Percentiles rank a stretch among this genome's conserved stretches.
phyloP scores from a whole-genome alignment of 2,329 filamentous ascomycete genomes.

The Ophiostoma sp. region DNA sequence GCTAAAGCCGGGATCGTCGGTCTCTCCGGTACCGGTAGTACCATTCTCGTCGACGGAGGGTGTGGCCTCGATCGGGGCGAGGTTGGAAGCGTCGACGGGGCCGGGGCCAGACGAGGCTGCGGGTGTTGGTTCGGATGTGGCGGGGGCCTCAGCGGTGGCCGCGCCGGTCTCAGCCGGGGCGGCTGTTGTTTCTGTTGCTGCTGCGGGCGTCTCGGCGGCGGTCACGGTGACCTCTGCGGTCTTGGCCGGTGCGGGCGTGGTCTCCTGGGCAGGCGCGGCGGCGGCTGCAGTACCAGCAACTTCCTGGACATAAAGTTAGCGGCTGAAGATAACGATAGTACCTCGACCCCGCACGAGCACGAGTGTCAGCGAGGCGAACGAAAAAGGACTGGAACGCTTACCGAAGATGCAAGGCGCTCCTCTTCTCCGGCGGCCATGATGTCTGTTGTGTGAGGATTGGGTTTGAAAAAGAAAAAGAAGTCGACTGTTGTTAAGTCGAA shows the following conservation, averaged over 20 bases:
- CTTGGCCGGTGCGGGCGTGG: background rate
- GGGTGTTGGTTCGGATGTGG: background rate
- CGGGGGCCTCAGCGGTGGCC: background rate
- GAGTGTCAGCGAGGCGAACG: background rate
- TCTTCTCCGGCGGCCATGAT: constrained; percentile 23
- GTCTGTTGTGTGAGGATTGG: background rate
- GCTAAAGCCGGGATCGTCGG: constrained; percentile 13
- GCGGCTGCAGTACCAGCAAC: constrained; percentile 17
- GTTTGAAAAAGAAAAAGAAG: background rate
- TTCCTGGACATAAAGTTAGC: background rate
- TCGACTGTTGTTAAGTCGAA: background rate
- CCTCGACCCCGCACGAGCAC: background rate
- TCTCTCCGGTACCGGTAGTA: background rate
- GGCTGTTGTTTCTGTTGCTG: background rate
- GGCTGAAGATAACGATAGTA: background rate
- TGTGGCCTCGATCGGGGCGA: background rate
- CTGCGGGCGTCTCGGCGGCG: background rate
- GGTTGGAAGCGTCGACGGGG: background rate
- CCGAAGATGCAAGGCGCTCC: constrained; percentile 25
- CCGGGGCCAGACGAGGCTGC: background rate
- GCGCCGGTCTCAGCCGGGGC: background rate
- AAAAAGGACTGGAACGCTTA: background rate
- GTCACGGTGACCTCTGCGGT: background rate
- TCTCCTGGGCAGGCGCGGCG: constrained; percentile 17
- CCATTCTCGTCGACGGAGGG: background rate